phyloP scores from a whole-genome alignment of 2,329 filamentous ascomycete species.

The Sphaerulina vaccinii region DNA sequence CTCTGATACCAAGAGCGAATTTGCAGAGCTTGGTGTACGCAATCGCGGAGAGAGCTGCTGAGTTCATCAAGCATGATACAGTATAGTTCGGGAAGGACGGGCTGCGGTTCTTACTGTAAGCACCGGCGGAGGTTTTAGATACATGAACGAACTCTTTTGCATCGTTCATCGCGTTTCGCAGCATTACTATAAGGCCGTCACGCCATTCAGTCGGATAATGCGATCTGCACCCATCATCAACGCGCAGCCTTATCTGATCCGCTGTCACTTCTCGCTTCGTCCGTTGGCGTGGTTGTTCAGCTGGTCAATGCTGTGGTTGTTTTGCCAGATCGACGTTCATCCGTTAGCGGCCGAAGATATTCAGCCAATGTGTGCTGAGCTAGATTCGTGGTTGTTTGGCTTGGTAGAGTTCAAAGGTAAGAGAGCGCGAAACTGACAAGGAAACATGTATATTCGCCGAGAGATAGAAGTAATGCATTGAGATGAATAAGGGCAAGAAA shows the following conservation, averaged over 20 bases:
- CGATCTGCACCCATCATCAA: too few relatives aligned
- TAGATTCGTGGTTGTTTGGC: not conserved
- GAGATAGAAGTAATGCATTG: too few relatives aligned
- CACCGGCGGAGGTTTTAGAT: too few relatives aligned
- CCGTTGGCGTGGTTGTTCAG: constrained; percentile 12
- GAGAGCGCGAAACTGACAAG: not conserved
- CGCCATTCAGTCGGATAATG: too few relatives aligned
- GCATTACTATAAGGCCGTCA: too few relatives aligned
- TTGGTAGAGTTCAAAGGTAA: not conserved
- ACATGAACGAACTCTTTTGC: too few relatives aligned
- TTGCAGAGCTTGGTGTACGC: constrained; percentile 27
- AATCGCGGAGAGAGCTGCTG: constrained; percentile 24
- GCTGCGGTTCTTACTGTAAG: not conserved
- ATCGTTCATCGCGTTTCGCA: too few relatives aligned
- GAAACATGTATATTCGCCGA: too few relatives aligned
- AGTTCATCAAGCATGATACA: constrained; percentile 16
- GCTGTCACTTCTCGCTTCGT: too few relatives aligned
- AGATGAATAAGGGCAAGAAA: not conserved
- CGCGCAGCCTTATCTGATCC: too few relatives aligned
- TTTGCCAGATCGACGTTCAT: constrained; percentile 9
- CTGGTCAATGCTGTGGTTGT: constrained; percentile 13
- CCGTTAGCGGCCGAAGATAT: constrained; percentile 9
- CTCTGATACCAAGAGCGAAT: constrained; percentile 23
- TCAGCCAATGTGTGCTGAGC: constrained; percentile 3
- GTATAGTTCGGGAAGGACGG: not conserved